A percentile compares a stretch with the other conserved stretches of the same genome.
These are phyloP conservation scores for Calocybe gangraenosa DNA, from an alignment of 768 basidiomycete species.

Conservation along the genomic window DNA sequence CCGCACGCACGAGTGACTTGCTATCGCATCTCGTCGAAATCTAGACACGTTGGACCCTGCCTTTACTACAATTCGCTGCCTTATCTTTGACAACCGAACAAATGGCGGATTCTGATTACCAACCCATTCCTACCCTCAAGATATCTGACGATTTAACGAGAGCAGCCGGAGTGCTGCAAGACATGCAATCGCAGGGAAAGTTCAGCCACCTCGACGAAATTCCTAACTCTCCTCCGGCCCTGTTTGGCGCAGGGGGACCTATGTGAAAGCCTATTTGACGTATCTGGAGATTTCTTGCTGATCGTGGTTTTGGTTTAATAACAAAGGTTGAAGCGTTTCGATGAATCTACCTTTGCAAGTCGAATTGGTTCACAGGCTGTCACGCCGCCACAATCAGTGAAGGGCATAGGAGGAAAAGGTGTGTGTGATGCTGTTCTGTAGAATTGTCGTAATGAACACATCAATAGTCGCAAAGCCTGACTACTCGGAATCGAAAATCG, in stretches of 20 bases:
- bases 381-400: slow-evolving; percentile 79
- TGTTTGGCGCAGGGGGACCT: slow-evolving; percentile 74
- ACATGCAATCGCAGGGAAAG: slow-evolving; percentile 39
- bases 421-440: slow-evolving; percentile 10
- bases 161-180: slow-evolving; percentile 48
- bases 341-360: slow-evolving; percentile 68
- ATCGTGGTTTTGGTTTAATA: neutral
- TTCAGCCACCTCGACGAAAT: slow-evolving; percentile 24
- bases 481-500: slow-evolving; percentile 98
- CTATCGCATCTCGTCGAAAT: neutral
- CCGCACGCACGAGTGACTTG: neutral
- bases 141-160: slow-evolving; percentile 43
- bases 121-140: slow-evolving; percentile 26
- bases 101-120: slow-evolving; percentile 22
- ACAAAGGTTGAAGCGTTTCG: slow-evolving; percentile 72
- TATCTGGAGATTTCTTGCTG: slow-evolving; percentile 1
- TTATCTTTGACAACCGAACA: slow-evolving; percentile 6
- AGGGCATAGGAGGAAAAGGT: slow-evolving; percentile 90
- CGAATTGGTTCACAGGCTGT: slow-evolving; percentile 67
- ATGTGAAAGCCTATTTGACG: slow-evolving; percentile 42
- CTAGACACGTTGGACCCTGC: slow-evolving; percentile 16
- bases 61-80: slow-evolving; percentile 12
- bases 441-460: too few relatives aligned
- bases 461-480: slow-evolving; percentile 92
- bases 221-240: slow-evolving; percentile 48